A percentile compares a stretch with the other conserved stretches of the same genome.
Conservation (phyloP, 108 stramenopile genomes). For the Cafeteria roenbergensis region DNA sequence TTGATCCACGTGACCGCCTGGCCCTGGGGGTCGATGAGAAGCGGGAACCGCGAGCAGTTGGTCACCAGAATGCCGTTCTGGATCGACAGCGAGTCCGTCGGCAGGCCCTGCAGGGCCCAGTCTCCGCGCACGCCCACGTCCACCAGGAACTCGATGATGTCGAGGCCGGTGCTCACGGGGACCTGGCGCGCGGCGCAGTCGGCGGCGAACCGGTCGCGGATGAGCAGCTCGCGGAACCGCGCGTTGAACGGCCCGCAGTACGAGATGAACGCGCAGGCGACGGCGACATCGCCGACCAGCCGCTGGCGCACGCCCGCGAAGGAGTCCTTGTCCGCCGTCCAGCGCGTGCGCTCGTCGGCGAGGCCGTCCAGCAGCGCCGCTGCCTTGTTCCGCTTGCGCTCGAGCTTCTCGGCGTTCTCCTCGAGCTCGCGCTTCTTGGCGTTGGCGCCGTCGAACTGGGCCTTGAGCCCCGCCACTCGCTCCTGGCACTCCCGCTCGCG, state of each 20-base stretch:
- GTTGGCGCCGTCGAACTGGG: conserved; percentile 65
- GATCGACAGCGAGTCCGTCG: conserved; percentile 67
- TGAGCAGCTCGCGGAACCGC: conserved; percentile 60
- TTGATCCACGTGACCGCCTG: conserved; percentile 73
- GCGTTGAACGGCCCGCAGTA: conserved; percentile 84
- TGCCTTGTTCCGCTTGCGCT: conserved; percentile 73
- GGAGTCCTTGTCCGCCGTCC: conserved; percentile 71
- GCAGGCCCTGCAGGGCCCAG: conserved; percentile 72
- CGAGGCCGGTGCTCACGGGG: conserved; percentile 61
- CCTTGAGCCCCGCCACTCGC: conserved; percentile 55
- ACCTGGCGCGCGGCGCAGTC: conserved; percentile 61
- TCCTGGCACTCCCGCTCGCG: conserved; percentile 53
- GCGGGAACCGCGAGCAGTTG: conserved; percentile 62
- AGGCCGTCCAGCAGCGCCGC: conserved; percentile 64
- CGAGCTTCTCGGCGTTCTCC: conserved; percentile 56
- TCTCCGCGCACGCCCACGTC: conserved; percentile 71
- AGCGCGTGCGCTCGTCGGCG: conserved; percentile 62
- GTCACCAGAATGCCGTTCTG: conserved; percentile 82
- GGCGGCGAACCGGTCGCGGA: conserved; percentile 60
- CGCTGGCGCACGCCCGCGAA: conserved; percentile 65
- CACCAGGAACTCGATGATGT: conserved; percentile 63
- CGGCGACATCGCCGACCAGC: conserved; percentile 72
- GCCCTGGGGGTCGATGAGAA: conserved; percentile 74
- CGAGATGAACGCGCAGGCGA: conserved; percentile 66
- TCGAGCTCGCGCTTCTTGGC: conserved; percentile 59